Evolutionary conservation across 257 asterid genomes (phyloP).

Genomic region (Scutellaria barbata): DNA sequence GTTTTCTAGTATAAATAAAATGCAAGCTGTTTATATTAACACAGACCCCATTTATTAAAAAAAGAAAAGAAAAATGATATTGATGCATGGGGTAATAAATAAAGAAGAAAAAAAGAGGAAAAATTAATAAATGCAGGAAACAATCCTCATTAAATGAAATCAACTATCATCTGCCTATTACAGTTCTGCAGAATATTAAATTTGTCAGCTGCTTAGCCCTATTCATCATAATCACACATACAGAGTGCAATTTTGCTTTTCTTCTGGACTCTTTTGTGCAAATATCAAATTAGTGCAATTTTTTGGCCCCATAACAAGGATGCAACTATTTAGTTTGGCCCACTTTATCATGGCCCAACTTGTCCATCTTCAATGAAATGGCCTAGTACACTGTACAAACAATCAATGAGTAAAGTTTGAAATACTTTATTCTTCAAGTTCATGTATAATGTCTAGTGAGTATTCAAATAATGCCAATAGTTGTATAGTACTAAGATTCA

Average conservation of each 20-base stretch:
- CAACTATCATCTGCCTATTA: slow-evolving; percentile 32
- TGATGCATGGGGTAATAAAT: slow-evolving; percentile 30
- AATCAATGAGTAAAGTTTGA: background rate
- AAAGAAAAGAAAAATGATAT: background rate
- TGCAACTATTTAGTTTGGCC: slow-evolving; percentile 35
- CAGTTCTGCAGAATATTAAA: slow-evolving; percentile 55
- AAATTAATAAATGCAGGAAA: slow-evolving; percentile 47
- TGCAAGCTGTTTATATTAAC: background rate
- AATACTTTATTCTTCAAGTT: too few species aligned
- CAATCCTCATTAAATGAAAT: slow-evolving; percentile 49
- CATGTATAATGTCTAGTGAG: too few species aligned
- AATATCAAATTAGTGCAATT: background rate
- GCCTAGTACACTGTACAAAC: background rate
- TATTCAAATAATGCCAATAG: too few species aligned
- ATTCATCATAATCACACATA: slow-evolving; percentile 28
- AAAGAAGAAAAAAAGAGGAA: background rate
- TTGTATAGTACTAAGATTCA: too few species aligned
- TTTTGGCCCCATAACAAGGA: slow-evolving; percentile 35
- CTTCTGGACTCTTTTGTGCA: slow-evolving; percentile 6
- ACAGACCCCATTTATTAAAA: background rate
- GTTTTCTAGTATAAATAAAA: background rate
- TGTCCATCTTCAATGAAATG: slow-evolving; percentile 8
- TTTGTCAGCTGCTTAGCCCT: slow-evolving; percentile 64
- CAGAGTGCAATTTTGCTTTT: slow-evolving; percentile 25
- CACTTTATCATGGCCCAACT: slow-evolving; percentile 23